Percentiles rank a stretch among this genome's conserved stretches.
phyloP scores from a whole-genome alignment of 495 filamentous ascomycete species.

The Opeltia flavorubescens region DNA sequence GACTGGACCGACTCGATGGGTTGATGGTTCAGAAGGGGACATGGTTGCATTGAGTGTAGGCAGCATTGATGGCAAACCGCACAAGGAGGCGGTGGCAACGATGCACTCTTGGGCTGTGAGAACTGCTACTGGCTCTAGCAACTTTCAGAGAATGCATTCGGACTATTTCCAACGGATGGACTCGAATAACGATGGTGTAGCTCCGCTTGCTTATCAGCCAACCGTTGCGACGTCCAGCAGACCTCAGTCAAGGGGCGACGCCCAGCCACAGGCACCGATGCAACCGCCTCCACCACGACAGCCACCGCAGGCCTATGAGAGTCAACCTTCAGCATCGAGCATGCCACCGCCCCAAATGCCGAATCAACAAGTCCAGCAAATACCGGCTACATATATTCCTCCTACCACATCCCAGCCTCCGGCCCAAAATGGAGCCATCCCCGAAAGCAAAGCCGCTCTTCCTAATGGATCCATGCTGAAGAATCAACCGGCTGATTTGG shows the following conservation, averaged over 20 bases:
- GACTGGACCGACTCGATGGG: neutral
- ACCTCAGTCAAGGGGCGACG: neutral
- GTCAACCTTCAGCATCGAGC: neutral
- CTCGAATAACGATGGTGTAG: too few species aligned
- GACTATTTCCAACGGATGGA: too few species aligned
- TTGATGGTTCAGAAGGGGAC: neutral
- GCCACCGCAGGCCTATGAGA: neutral
- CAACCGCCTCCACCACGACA: neutral
- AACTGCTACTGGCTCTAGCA: neutral
- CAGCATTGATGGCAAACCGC: constrained; percentile 1
- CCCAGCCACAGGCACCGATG: neutral
- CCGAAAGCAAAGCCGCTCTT: neutral
- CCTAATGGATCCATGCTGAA: neutral
- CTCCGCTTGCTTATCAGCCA: neutral
- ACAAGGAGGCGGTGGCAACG: constrained; percentile 2
- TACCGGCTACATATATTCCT: too few species aligned
- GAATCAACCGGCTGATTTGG: neutral
- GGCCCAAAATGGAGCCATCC: neutral
- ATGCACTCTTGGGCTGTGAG: neutral
- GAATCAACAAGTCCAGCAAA: neutral
- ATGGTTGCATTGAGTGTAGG: constrained; percentile 1
- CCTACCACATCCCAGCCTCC: neutral
- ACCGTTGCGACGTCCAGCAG: neutral
- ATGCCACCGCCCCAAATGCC: neutral
- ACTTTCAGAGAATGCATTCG: neutral